A percentile compares a stretch with the other conserved stretches of the same genome.
phyloP scores from a whole-genome alignment of 805 yeast genomes.

The Yarrowia deformans region DNA sequence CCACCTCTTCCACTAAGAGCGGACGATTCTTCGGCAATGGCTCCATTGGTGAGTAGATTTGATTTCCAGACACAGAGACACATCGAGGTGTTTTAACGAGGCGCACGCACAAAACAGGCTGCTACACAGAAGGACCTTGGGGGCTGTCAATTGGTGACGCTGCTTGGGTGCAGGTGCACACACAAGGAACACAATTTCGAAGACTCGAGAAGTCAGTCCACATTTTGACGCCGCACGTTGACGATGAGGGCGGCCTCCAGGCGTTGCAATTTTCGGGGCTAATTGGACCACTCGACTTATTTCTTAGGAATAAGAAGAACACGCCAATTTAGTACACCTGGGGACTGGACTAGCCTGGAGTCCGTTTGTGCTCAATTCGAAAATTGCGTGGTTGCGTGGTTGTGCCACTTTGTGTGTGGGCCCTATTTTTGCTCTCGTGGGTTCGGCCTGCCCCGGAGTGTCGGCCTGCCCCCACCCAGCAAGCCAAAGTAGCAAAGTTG shows the following conservation, averaged over 20 bases:
- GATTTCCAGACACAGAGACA: neutral
- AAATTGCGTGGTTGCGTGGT: neutral
- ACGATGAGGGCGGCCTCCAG: neutral
- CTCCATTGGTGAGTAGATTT: conserved; percentile 46
- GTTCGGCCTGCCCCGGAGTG: neutral
- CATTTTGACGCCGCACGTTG: neutral
- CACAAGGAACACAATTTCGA: neutral
- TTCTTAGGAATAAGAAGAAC: neutral
- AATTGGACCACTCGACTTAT: neutral
- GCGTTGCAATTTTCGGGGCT: neutral
- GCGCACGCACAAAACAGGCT: neutral
- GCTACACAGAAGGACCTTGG: neutral
- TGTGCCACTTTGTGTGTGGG: neutral
- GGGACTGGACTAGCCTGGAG: neutral
- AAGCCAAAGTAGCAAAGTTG: conserved; percentile 37
- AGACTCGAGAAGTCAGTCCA: neutral
- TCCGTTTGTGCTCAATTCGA: neutral
- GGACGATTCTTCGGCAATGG: conserved; percentile 90
- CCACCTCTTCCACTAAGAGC: conserved; percentile 85
- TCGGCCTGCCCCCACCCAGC: conserved; percentile 21
- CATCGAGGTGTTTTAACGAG: neutral
- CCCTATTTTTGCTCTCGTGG: conserved; percentile 12
- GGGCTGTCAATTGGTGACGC: too few species aligned
- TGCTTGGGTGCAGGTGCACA: neutral
- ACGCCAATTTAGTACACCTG: neutral